Conservation (phyloP, 129 eudicot genomes). For the sunflower (Helianthus annuus) region HanXRQr2.0-SUNRISE NC_035441.2:183326507-183327006, state of each 20-base stretch:
- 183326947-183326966: constrained; percentile 74
- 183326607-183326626: constrained; percentile 98
- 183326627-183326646: constrained; percentile 97
- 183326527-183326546: no score
- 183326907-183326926: constrained; percentile 69
- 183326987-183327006: constrained; percentile 65
- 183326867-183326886: constrained; percentile 50
- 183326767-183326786: constrained; percentile 53
- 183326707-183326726: not conserved
- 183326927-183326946: constrained; percentile 69
- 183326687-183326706: constrained; percentile 73
- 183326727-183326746: not conserved
- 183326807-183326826: constrained; percentile 85
- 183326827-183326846: constrained; percentile 79
- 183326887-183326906: constrained; percentile 62
- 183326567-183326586: constrained; percentile 8
- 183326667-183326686: constrained; percentile 89
- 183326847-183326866: constrained; percentile 57
- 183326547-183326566: not conserved
- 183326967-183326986: constrained; percentile 64
- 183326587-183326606: constrained; percentile 42
- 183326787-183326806: constrained; percentile 78
- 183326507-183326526: no score
- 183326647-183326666: constrained; percentile 97
- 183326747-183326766: constrained; percentile 1